Percentiles rank a stretch among this genome's conserved stretches.
phyloP scores from a whole-genome alignment of 306 rosid genomes.

The Corylus avellana region DNA sequence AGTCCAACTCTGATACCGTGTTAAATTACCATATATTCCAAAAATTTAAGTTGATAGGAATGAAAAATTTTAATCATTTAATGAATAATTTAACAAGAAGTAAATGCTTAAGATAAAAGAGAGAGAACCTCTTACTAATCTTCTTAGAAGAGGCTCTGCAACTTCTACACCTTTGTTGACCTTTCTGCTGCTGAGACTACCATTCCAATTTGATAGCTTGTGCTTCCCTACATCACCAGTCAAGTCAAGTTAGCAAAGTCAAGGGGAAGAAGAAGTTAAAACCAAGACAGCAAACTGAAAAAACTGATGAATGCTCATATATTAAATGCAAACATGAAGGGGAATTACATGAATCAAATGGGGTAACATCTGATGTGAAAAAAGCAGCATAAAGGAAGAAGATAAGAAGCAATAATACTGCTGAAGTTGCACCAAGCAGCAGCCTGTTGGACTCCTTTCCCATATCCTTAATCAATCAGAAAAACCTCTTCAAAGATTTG shows the following conservation, averaged over 20 bases:
- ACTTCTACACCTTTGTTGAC: background rate
- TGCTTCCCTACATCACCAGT: slow-evolving; percentile 25
- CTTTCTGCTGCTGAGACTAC: slow-evolving; percentile 1
- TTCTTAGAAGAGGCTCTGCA: slow-evolving; percentile 19
- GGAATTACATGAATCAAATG: slow-evolving; percentile 9
- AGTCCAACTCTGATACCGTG: no score
- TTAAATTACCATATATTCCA: no score
- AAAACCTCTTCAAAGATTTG: background rate
- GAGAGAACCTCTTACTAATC: slow-evolving; percentile 37
- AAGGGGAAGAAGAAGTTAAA: background rate
- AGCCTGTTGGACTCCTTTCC: background rate
- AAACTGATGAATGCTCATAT: background rate
- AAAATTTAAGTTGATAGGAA: no score
- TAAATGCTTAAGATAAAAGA: background rate
- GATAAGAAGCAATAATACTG: slow-evolving; percentile 6
- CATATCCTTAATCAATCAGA: slow-evolving; percentile 9
- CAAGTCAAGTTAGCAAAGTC: background rate
- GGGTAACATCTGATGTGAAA: background rate
- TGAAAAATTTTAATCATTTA: no score
- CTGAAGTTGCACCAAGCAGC: slow-evolving; percentile 22
- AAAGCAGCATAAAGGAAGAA: slow-evolving; percentile 25
- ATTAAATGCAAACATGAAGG: background rate
- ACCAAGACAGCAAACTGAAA: background rate
- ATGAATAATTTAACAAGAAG: no score
- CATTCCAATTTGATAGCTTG: background rate